A percentile compares a stretch with the other conserved stretches of the same genome.
phyloP scores from a whole-genome alignment of 495 filamentous ascomycete species.

The Paragyromitra xinjiangensis region DNA sequence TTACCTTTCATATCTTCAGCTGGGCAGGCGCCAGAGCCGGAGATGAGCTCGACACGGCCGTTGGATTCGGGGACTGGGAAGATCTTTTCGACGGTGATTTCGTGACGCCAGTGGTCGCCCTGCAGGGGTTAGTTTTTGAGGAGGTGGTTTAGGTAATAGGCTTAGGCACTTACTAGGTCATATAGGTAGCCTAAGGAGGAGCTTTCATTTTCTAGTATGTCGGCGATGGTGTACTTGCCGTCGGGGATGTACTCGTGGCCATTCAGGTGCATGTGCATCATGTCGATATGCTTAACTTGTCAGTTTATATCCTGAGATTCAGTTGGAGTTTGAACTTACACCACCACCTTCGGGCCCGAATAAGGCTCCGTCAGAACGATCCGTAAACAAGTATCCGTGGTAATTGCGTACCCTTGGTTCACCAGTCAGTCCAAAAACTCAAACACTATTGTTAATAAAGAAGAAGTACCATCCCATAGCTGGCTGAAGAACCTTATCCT shows the following conservation, averaged over 20 bases:
- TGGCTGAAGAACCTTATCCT: conserved; percentile 33
- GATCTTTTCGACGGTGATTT: conserved; percentile 41
- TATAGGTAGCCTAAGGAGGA: conserved; percentile 34
- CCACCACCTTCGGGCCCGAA: conserved; percentile 30
- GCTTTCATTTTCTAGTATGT: conserved; percentile 20
- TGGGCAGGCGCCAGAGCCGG: conserved; percentile 34
- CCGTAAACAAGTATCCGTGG: conserved; percentile 38
- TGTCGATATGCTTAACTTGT: conserved; percentile 26
- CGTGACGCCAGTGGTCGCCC: conserved; percentile 35
- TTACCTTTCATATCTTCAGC: conserved; percentile 34
- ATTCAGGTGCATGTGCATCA: conserved; percentile 26
- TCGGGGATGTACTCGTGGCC: conserved; percentile 33
- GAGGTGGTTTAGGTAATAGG: too few relatives aligned
- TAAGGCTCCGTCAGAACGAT: conserved; percentile 35
- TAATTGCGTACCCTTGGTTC: conserved; percentile 35
- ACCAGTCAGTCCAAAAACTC: neutral
- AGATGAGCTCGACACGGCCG: conserved; percentile 30
- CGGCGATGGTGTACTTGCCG: conserved; percentile 37
- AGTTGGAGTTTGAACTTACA: conserved; percentile 5
- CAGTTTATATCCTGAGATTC: neutral
- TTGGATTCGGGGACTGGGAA: conserved; percentile 25
- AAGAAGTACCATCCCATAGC: conserved; percentile 38
- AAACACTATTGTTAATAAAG: neutral
- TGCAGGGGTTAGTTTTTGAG: neutral
- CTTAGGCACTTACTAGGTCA: conserved; percentile 27